phyloP scores from a whole-genome alignment of 2,329 filamentous ascomycete species.

The Hawksworthiomyces lignivorus region DNA sequence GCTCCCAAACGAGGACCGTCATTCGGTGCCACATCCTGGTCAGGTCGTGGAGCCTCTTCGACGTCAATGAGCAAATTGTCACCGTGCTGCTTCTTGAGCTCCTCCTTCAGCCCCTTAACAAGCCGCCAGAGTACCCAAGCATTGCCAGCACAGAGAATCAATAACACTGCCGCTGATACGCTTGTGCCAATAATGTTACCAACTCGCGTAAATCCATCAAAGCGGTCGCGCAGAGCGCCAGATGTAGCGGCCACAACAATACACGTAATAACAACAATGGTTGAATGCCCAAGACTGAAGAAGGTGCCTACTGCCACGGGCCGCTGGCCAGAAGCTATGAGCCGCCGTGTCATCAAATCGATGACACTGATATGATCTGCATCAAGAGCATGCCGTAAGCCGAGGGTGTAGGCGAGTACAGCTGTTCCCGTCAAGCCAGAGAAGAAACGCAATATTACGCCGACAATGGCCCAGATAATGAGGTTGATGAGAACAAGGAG shows the following conservation, averaged over 20 bases:
- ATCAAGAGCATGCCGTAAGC: constrained; percentile 89
- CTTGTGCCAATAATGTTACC: constrained; percentile 86
- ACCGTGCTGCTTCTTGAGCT: constrained; percentile 40
- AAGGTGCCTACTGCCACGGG: constrained; percentile 91
- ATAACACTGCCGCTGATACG: constrained; percentile 74
- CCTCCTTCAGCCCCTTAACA: constrained; percentile 55
- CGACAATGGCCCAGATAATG: constrained; percentile 46
- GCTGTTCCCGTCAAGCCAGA: constrained; percentile 67
- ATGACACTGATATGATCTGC: constrained; percentile 88
- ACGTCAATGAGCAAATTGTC: constrained; percentile 19
- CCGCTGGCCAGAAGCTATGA: constrained; percentile 75
- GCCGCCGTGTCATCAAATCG: constrained; percentile 85
- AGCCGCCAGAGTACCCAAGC: constrained; percentile 77
- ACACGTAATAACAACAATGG: constrained; percentile 84
- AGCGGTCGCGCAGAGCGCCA: constrained; percentile 71
- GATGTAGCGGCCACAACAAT: constrained; percentile 87
- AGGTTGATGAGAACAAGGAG: constrained; percentile 44
- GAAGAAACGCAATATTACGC: constrained; percentile 44
- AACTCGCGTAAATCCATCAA: constrained; percentile 69
- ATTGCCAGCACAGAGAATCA: constrained; percentile 77
- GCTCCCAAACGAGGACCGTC: no score
- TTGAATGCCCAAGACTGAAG: constrained; percentile 89
- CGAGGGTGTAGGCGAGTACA: constrained; percentile 78
- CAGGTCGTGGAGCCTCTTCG: constrained; percentile 5
- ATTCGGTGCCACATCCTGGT: background rate